These are phyloP conservation scores for Xylaria sp. DNA, from an alignment of 2,329 filamentous ascomycete species.

Conservation along the genomic window DNA sequence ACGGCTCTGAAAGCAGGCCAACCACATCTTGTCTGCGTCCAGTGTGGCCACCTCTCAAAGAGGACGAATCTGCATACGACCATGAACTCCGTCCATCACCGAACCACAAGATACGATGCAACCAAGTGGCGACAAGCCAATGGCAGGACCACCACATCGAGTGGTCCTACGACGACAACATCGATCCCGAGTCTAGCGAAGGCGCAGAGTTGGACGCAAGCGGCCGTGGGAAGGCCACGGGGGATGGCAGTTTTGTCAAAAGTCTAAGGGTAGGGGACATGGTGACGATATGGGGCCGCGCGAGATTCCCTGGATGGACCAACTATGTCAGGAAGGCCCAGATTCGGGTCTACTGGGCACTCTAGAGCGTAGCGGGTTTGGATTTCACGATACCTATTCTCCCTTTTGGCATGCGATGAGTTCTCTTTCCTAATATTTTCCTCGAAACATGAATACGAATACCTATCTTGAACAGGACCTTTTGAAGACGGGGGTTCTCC, in stretches of 20 bases:
- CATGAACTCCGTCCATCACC: conserved; percentile 35
- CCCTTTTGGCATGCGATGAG: not conserved
- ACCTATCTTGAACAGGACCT: too few species aligned
- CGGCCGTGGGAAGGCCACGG: conserved; percentile 49
- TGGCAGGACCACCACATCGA: conserved; percentile 42
- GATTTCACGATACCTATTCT: not conserved
- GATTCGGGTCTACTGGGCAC: conserved; percentile 55
- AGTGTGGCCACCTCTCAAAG: conserved; percentile 26
- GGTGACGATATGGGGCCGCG: conserved; percentile 56
- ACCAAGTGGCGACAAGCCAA: conserved; percentile 35
- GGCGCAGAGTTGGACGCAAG: conserved; percentile 34
- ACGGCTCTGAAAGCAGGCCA: conserved; percentile 14
- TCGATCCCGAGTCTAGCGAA: conserved; percentile 39
- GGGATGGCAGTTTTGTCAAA: conserved; percentile 51
- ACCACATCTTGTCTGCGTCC: conserved; percentile 29
- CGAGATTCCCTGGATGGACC: conserved; percentile 50
- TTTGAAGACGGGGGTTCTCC: too few species aligned
- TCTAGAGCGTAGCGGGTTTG: conserved; percentile 1
- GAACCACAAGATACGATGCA: conserved; percentile 44
- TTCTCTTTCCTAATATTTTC: not conserved
- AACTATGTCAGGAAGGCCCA: conserved; percentile 47
- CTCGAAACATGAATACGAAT: too few species aligned
- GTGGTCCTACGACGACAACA: conserved; percentile 50
- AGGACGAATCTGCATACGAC: conserved; percentile 30
- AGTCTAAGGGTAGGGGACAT: conserved; percentile 54